These are phyloP conservation scores for Globisporangium perplexum DNA, from an alignment of 352 stramenopile genomes.

Conservation along the genomic window DNA sequence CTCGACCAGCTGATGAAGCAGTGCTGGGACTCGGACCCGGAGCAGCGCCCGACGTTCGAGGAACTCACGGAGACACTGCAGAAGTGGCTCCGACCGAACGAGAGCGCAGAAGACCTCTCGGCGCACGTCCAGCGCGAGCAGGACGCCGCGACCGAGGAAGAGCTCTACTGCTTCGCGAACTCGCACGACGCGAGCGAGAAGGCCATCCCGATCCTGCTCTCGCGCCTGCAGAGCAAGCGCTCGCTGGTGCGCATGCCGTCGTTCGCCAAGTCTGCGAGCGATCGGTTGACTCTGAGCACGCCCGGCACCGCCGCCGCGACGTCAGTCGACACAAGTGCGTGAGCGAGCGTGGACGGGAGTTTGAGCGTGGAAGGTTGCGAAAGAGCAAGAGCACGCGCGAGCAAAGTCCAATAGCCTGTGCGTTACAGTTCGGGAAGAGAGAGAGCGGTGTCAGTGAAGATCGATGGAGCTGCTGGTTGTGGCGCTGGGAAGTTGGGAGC, in stretches of 20 bases:
- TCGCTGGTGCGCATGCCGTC: conserved; percentile 15
- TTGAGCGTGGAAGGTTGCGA: too few relatives aligned
- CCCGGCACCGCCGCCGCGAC: neutral
- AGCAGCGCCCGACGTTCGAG: conserved; percentile 55
- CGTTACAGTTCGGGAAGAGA: too few relatives aligned
- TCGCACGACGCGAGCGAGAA: conserved; percentile 58
- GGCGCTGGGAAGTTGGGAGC: too few relatives aligned
- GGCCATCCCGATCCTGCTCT: conserved; percentile 55
- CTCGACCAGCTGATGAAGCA: conserved; percentile 71
- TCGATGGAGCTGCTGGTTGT: too few relatives aligned
- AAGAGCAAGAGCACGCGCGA: too few relatives aligned
- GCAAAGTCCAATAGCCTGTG: too few relatives aligned
- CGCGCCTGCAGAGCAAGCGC: conserved; percentile 14
- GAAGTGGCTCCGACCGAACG: conserved; percentile 39
- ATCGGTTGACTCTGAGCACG: neutral
- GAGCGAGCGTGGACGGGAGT: neutral
- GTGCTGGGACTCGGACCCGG: conserved; percentile 65
- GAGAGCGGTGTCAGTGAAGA: too few relatives aligned
- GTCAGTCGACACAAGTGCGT: neutral
- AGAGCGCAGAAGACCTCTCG: conserved; percentile 34
- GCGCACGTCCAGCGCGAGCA: conserved; percentile 49
- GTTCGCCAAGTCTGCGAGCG: conserved; percentile 1
- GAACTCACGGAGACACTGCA: conserved; percentile 54
- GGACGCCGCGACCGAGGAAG: conserved; percentile 30
- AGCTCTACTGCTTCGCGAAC: conserved; percentile 55